Base-by-base conservation (phyloP, 306 rosid species). In the Fragaria vesca region DNA sequence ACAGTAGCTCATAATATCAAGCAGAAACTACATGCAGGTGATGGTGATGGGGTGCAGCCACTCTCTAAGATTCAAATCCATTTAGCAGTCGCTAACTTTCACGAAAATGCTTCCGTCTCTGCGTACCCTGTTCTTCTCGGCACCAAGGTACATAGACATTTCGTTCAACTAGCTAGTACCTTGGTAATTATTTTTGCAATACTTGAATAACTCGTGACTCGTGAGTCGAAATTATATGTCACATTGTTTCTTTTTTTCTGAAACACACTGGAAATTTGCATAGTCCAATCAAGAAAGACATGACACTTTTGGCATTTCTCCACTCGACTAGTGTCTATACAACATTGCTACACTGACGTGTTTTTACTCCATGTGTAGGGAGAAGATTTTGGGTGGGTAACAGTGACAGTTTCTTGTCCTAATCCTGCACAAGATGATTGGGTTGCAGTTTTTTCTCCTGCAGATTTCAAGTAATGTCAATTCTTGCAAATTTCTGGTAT, bases 81-180 rank as follows among this genome's bases (percentile, higher is more conserved):
- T 45, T 66, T 52, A 47, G 81, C 76, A 18, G 61, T 78, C 36
- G 46, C 40, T n/a, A 61, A 70, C 9, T 73, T 83, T 38, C 83
- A 71, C 34, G 63, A 57, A 18, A 48, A 77, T 1, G 86, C 83
- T 15, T 65, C 72, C 43, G 21, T 79, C 73, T 63, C 65, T 63
- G 81, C 81, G 18, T 45, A 66, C 3, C 86, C 81, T 12, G 10
- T 65, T 2, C 70, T 83, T 80, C 83, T 83, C 28, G 81, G 86
- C 74, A 70, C 79, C 75, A 54, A 71, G 50, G 83, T 83, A 79
- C 16, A 11, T 13, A 4, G 6, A 4, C 1, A 11, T 11, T 60
- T 60, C 17, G 28, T 55, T n/a, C 0, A n/a, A 60, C 36, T 60
- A 60, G 30, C 13, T 55, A 60, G 3, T 11, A 60, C 5, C 6